phyloP scores from a whole-genome alignment of 768 basidiomycete genomes.

The Kwoniella newhampshirensis region DNA sequence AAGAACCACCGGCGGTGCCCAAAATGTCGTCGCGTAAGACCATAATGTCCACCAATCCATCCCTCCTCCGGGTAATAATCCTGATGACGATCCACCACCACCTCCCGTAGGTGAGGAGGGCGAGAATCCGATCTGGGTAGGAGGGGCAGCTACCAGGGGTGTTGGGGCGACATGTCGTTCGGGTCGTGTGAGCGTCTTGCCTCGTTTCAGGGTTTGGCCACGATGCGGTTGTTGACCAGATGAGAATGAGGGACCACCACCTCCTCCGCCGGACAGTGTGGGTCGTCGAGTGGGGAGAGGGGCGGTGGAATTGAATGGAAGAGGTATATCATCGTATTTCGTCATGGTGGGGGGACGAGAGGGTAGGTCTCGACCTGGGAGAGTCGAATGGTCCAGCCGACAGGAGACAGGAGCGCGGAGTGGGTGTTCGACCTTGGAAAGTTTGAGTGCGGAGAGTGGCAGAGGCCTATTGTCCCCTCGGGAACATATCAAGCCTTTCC shows the following conservation, averaged over 20 bases:
- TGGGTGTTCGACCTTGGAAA: not conserved
- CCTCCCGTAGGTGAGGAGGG: constrained; percentile 23
- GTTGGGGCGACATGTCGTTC: constrained; percentile 91
- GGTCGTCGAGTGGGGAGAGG: constrained; percentile 36
- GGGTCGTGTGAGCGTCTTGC: constrained; percentile 94
- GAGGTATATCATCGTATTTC: constrained; percentile 38
- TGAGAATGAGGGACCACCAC: constrained; percentile 2
- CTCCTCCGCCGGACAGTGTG: constrained; percentile 8
- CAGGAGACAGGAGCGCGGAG: not conserved
- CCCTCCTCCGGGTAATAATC: constrained; percentile 22
- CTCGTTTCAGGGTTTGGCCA: constrained; percentile 57
- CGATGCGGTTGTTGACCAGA: not conserved
- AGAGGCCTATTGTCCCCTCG: too few relatives aligned
- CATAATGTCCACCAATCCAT: constrained; percentile 74
- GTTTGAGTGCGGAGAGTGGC: not conserved
- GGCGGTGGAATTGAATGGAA: constrained; percentile 40
- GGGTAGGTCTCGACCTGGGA: not conserved
- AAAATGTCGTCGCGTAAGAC: constrained; percentile 77
- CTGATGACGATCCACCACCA: constrained; percentile 3
- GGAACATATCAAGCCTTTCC: too few relatives aligned
- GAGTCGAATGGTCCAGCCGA: not conserved
- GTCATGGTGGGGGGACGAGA: constrained; percentile 11
- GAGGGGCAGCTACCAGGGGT: constrained; percentile 84
- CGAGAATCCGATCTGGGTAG: constrained; percentile 54
- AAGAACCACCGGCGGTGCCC: constrained; percentile 75